A percentile compares a stretch with the other conserved stretches of the same genome.
Conservation (phyloP, 192 early-diverging fungal species). For the Backusella westeae region DNA sequence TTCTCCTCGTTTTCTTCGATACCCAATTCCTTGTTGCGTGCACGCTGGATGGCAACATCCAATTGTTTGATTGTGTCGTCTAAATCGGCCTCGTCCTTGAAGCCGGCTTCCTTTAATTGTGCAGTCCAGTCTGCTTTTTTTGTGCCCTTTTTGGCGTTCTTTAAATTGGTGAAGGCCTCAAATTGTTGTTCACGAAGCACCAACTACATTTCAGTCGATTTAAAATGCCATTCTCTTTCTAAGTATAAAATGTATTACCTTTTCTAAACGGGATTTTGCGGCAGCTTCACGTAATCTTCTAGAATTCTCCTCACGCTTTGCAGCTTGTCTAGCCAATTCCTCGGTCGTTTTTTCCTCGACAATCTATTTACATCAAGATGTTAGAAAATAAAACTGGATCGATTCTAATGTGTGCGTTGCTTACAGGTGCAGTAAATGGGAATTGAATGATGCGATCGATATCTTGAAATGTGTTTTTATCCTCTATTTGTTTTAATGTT, state of each 20-base stretch:
- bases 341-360: constrained; percentile 78
- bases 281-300: constrained; percentile 78
- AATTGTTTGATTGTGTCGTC: constrained; percentile 69
- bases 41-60: constrained; percentile 63
- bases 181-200: constrained; percentile 67
- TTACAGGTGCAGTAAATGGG: constrained; percentile 66
- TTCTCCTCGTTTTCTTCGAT: constrained; percentile 73
- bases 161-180: constrained; percentile 54
- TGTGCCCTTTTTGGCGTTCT: constrained; percentile 32
- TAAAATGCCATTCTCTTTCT: background rate
- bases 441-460: constrained; percentile 81
- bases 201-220: constrained; percentile 33
- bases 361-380: constrained; percentile 21
- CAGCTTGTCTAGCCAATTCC: constrained; percentile 65
- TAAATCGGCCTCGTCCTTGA: constrained; percentile 70
- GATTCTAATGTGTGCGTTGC: background rate
- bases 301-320: constrained; percentile 69
- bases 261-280: constrained; percentile 77
- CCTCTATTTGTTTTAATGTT: constrained; percentile 62
- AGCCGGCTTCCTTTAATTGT: constrained; percentile 58
- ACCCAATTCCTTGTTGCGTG: constrained; percentile 79
- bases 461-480: constrained; percentile 56
- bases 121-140: constrained; percentile 53
- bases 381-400: too few species aligned
- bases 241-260: constrained; percentile 42